Base-by-base conservation (phyloP, 2,329 filamentous ascomycete genomes). In the Fusarium sp. region DNA sequence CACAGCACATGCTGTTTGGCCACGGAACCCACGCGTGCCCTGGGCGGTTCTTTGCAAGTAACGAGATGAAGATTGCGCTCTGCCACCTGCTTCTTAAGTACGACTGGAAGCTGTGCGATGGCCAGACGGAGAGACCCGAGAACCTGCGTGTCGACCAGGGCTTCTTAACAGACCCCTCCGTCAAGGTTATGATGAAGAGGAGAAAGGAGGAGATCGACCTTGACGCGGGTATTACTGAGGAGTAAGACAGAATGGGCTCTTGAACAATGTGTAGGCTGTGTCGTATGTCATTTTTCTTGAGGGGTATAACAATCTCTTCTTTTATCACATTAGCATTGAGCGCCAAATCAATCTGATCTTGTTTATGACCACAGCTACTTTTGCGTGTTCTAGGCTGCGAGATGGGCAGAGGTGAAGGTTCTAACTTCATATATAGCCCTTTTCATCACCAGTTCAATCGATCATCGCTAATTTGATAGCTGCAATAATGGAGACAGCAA, bases 11-110 rank as follows among this genome's bases (percentile, higher is more conserved):
- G 46, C 46, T 50, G 11, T 50, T 50, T 7, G 46, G 30, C 4
- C 46, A 50, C n/a, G 46, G 30, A 18, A 50, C 46, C 16, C 86
- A 89, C 74, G 85, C 83, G 1, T 85, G 86, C 53, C 83, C 85
- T 0, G 87, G 87, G 0, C 81, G 86, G 1, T 88, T 88, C 76
- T 87, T 88, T 65, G 86, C 86, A 0, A 81, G 83, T 0, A 83
- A 85, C 46, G 85, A 87, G 75, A 77, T 87, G 36, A 88, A 89
- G 76, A 84, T 88, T 71, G 76, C 85, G 1, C 60, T 88, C 4
- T 78, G 83, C 3, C 82, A 87, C 62, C 70, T 88, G 44, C 56
- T 88, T 1, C 67, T 85, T 27, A 85, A 87, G 62, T 88, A 87
- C 64, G 86, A 89, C 36, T 63, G 64, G 64, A 62, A 62, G 34